Evolutionary conservation across 768 basidiomycete species (phyloP).

Genomic region (Plicaturopsis crispa): DNA sequence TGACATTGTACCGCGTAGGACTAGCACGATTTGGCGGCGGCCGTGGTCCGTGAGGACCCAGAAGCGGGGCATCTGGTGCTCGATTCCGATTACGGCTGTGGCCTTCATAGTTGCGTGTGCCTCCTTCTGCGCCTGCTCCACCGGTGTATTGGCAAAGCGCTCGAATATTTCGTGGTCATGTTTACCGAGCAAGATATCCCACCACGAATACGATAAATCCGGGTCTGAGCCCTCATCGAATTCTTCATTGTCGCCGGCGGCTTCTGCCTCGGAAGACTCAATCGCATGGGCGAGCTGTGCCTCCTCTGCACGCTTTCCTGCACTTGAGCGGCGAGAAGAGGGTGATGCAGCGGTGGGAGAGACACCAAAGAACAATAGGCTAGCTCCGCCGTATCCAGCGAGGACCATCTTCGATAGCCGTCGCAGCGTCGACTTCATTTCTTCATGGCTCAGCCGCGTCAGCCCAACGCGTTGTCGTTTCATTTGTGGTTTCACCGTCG

Average conservation of each 20-base stretch:
- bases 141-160: conserved; percentile 30
- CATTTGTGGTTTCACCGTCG: not conserved
- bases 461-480: too few species aligned
- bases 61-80: conserved; percentile 72
- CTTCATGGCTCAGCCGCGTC: conserved; percentile 29
- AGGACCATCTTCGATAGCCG: conserved; percentile 78
- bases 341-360: conserved; percentile 24
- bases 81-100: conserved; percentile 57
- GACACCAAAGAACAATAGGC: conserved; percentile 75
- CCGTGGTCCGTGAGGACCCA: conserved; percentile 83
- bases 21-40: conserved; percentile 66
- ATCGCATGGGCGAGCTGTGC: conserved; percentile 57
- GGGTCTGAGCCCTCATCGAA: conserved; percentile 14
- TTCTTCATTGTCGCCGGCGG: conserved; percentile 32
- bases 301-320: conserved; percentile 47
- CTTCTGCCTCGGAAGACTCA: conserved; percentile 65
- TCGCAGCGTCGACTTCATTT: conserved; percentile 64
- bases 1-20: conserved; percentile 76
- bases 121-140: conserved; percentile 15
- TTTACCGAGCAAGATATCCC: conserved; percentile 72
- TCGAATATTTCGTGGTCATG: conserved; percentile 83
- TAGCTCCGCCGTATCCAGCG: conserved; percentile 80
- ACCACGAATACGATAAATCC: conserved; percentile 57
- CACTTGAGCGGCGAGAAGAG: conserved; percentile 19
- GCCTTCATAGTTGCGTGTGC: conserved; percentile 34